Percentiles rank a stretch among this genome's conserved stretches.
Evolutionary conservation across 345 rosid genomes (phyloP).

Genomic region (Lepidium africanum): DNA sequence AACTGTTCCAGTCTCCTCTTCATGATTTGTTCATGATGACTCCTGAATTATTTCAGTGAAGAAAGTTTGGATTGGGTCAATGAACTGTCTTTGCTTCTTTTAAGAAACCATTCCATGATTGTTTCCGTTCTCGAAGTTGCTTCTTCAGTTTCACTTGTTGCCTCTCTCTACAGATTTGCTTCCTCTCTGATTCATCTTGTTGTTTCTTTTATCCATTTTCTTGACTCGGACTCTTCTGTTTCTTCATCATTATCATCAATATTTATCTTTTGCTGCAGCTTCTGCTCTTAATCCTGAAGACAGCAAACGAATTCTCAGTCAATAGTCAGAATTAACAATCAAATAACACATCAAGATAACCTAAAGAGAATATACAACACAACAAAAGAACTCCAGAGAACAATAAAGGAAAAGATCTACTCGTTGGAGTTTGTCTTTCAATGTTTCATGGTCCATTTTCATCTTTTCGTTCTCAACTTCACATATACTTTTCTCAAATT

Average conservation of each 20-base stretch:
- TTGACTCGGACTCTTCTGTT: slow-evolving; percentile 58
- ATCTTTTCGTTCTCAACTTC: slow-evolving; percentile 76
- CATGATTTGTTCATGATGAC: slow-evolving; percentile 22
- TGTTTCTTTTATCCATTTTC: slow-evolving; percentile 31
- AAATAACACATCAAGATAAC: background rate
- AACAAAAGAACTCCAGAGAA: background rate
- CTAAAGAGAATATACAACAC: background rate
- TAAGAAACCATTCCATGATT: too few species aligned
- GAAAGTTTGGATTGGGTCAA: too few species aligned
- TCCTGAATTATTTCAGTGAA: background rate
- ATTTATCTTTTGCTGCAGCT: too few species aligned
- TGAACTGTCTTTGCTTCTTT: too few species aligned
- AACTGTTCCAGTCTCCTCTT: slow-evolving; percentile 33
- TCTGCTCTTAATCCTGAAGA: slow-evolving; percentile 67
- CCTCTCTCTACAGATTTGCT: too few species aligned
- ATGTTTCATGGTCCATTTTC: slow-evolving; percentile 53
- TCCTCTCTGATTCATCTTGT: slow-evolving; percentile 25
- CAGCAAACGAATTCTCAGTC: background rate
- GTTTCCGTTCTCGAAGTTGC: background rate
- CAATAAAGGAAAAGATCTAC: slow-evolving; percentile 9
- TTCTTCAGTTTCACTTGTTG: too few species aligned
- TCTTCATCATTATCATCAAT: slow-evolving; percentile 48
- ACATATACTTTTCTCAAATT: slow-evolving; percentile 59
- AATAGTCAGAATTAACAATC: background rate
- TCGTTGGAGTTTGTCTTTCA: slow-evolving; percentile 50